Evolutionary conservation across 1,139 yeast species (phyloP).

Genomic region (Sugiyamaella castrensis): DNA sequence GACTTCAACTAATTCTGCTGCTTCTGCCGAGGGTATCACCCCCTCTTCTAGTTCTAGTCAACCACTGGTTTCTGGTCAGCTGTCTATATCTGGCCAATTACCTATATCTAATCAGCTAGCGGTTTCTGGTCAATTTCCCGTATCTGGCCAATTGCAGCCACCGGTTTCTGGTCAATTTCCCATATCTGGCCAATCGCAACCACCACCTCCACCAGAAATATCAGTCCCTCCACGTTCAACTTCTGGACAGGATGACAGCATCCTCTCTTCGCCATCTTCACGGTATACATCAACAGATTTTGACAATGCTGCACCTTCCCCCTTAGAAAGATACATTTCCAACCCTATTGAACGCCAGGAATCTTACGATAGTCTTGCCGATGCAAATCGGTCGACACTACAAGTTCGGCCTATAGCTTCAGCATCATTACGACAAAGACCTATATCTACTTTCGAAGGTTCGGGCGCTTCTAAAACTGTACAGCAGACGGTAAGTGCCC

Average conservation of each 20-base stretch:
- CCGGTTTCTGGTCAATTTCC: no score
- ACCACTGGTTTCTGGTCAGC: no score
- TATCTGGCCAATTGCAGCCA: background rate
- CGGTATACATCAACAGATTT: background rate
- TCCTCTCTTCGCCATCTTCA: background rate
- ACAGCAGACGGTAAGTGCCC: conserved; percentile 19
- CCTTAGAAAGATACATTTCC: conserved; percentile 9
- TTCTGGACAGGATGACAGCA: conserved; percentile 1
- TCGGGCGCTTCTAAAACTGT: conserved; percentile 11
- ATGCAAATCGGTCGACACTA: background rate
- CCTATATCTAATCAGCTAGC: no score
- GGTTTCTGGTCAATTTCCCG: no score
- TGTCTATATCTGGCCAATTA: no score
- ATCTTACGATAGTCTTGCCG: conserved; percentile 8
- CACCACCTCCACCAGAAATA: background rate
- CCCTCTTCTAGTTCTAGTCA: background rate
- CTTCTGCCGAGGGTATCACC: conserved; percentile 2
- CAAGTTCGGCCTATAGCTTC: conserved; percentile 13
- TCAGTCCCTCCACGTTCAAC: background rate
- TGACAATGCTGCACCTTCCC: conserved; percentile 1
- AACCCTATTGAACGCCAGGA: conserved; percentile 6
- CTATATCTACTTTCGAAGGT: conserved; percentile 20
- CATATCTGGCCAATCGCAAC: background rate
- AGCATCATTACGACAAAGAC: conserved; percentile 12
- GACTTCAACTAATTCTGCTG: conserved; percentile 17